Percentiles rank a stretch among this genome's conserved stretches.
Conservation (phyloP, 1,139 yeast genomes). For the Taphrina flavorubra region DNA sequence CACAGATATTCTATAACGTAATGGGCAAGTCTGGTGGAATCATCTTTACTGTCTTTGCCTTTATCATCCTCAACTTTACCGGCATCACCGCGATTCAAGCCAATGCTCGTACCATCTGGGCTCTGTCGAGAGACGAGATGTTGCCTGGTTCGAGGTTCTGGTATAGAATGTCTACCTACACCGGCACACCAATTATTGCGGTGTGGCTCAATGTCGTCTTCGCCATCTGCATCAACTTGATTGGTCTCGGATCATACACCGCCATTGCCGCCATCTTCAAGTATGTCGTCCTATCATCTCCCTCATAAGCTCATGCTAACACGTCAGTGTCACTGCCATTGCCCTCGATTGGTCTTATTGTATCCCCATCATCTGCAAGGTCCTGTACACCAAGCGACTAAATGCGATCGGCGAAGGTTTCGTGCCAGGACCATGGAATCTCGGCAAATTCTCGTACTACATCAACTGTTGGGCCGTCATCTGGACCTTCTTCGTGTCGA, state of each 20-base stretch:
- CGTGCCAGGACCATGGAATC: conserved; percentile 66
- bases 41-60: conserved; percentile 50
- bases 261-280: conserved; percentile 69
- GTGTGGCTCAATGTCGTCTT: conserved; percentile 42
- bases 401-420: conserved; percentile 55
- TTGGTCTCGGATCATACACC: conserved; percentile 64
- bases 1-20: conserved; percentile 69
- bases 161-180: conserved; percentile 38
- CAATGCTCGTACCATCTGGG: conserved; percentile 83
- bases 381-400: conserved; percentile 53
- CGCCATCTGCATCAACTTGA: conserved; percentile 54
- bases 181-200: conserved; percentile 42
- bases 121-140: conserved; percentile 88
- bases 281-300: no score
- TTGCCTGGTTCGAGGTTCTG: conserved; percentile 63
- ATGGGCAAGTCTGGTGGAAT: conserved; percentile 72
- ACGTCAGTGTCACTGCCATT: conserved; percentile 57
- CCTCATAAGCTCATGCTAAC: no score
- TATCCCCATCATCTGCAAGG: conserved; percentile 54
- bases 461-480: conserved; percentile 47
- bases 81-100: conserved; percentile 73
- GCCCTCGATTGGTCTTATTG: conserved; percentile 68
- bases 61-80: conserved; percentile 59
- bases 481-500: conserved; percentile 60
- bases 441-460: conserved; percentile 60